phyloP scores from a whole-genome alignment of 495 filamentous ascomycete genomes.

The Usnea hakonensis region DNA sequence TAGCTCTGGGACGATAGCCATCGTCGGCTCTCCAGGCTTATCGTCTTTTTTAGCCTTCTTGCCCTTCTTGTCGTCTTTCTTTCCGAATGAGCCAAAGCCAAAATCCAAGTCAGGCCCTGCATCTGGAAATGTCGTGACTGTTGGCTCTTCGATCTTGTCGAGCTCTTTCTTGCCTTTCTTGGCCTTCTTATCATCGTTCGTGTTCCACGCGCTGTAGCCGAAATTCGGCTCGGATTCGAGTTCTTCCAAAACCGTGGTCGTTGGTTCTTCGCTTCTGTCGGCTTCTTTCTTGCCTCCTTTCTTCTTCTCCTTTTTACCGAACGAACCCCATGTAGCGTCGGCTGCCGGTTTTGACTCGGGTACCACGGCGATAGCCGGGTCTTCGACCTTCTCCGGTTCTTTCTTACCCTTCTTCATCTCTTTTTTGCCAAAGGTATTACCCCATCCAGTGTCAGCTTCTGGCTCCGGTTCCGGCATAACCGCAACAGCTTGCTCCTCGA shows the following conservation, averaged over 20 bases:
- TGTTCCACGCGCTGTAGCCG: conserved; percentile 3
- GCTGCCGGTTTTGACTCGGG: conserved; percentile 16
- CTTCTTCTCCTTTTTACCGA: conserved; percentile 19
- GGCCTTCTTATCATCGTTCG: conserved; percentile 24
- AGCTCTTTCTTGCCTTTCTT: conserved; percentile 27
- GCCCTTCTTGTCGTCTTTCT: conserved; percentile 23
- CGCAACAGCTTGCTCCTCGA: conserved; percentile 16
- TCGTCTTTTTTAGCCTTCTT: conserved; percentile 31
- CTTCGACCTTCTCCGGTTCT: conserved; percentile 13
- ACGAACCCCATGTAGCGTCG: conserved; percentile 12
- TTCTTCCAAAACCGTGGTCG: conserved; percentile 6
- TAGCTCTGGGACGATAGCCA: conserved; percentile 8
- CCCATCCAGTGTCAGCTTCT: conserved; percentile 19
- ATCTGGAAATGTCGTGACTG: conserved; percentile 14
- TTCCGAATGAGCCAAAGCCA: conserved; percentile 9
- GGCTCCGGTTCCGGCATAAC: conserved; percentile 20
- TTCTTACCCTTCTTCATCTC: conserved; percentile 28
- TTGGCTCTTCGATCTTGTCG: conserved; percentile 6
- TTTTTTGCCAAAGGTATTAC: conserved; percentile 25
- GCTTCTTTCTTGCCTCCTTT: conserved; percentile 30
- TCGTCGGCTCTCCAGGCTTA: conserved; percentile 19
- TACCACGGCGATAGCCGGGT: conserved; percentile 6
- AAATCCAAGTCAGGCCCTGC: conserved; percentile 6
- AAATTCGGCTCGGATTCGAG: conserved; percentile 6
- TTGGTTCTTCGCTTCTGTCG: conserved; percentile 8